phyloP scores from a whole-genome alignment of 345 rosid genomes.

The Arabis hirsuta region DNA sequence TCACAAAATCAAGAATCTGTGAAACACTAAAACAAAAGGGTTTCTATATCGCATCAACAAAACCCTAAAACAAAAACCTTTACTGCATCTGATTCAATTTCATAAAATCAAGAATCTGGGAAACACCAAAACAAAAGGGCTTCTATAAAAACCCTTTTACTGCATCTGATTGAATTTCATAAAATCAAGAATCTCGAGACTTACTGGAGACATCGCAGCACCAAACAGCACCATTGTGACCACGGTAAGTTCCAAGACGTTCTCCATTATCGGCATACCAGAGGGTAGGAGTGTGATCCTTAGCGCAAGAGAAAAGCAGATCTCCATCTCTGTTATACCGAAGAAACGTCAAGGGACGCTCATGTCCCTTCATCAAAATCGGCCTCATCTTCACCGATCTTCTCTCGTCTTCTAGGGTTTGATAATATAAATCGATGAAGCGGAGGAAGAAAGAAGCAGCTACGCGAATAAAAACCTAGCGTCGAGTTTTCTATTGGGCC shows the following conservation, averaged over 20 bases:
- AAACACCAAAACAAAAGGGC: not conserved
- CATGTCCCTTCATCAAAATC: slow-evolving; percentile 96
- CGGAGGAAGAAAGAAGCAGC: not conserved
- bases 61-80: not conserved
- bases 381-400: slow-evolving; percentile 66
- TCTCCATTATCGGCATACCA: slow-evolving; percentile 98
- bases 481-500: no score
- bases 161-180: not conserved
- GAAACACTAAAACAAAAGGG: not conserved
- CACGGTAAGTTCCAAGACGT: slow-evolving; percentile 93
- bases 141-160: not conserved
- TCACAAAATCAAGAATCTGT: not conserved
- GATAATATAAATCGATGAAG: not conserved
- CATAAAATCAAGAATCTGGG: not conserved
- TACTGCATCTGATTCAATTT: not conserved
- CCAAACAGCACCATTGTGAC: slow-evolving; percentile 99
- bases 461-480: not conserved
- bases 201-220: slow-evolving; percentile 85
- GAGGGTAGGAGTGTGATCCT: slow-evolving; percentile 90
- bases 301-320: slow-evolving; percentile 93
- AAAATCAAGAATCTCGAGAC: not conserved
- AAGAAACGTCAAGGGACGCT: slow-evolving; percentile 90
- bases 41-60: not conserved
- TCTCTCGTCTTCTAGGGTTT: not conserved
- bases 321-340: slow-evolving; percentile 94